Conservation (phyloP, 2,329 filamentous ascomycete genomes). For the Pezicula rhizophila region DNA sequence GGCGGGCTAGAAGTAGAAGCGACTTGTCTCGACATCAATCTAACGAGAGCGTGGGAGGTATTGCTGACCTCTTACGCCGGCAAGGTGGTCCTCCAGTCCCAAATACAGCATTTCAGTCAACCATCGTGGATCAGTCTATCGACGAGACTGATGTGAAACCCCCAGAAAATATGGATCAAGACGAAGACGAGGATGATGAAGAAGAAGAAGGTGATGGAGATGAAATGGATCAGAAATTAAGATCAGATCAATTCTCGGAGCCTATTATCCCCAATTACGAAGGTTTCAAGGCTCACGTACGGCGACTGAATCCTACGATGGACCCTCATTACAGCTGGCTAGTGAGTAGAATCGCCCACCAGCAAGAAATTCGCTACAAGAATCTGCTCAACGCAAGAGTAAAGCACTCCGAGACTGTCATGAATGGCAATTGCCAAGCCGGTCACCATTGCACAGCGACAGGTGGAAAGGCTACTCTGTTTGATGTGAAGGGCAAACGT, state of each 20-base stretch:
- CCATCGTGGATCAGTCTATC: constrained; percentile 26
- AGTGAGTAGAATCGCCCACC: constrained; percentile 74
- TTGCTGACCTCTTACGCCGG: constrained; percentile 48
- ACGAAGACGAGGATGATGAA: constrained; percentile 44
- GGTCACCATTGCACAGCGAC: constrained; percentile 57
- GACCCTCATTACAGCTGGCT: constrained; percentile 53
- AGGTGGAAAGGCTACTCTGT: constrained; percentile 58
- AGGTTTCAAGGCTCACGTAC: constrained; percentile 72
- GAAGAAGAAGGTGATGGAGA: constrained; percentile 59
- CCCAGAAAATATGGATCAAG: constrained; percentile 22
- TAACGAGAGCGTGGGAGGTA: constrained; percentile 29
- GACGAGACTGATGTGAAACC: constrained; percentile 19
- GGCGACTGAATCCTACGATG: constrained; percentile 68
- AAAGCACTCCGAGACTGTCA: constrained; percentile 60
- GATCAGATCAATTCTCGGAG: constrained; percentile 56
- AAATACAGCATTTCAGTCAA: constrained; percentile 39
- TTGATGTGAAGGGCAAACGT: constrained; percentile 54
- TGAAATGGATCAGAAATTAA: constrained; percentile 55
- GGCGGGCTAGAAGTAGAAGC: constrained; percentile 49
- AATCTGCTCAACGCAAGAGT: constrained; percentile 63
- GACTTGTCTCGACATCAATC: constrained; percentile 38
- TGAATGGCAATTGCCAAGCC: constrained; percentile 52
- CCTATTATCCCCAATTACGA: constrained; percentile 64
- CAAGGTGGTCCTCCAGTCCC: constrained; percentile 54
- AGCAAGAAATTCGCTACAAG: constrained; percentile 76